Evolutionary conservation across 495 filamentous ascomycete genomes (phyloP), one percentile per base, ranked within the genome.

Genomic region (Pseudevernia furfuracea): DNA sequence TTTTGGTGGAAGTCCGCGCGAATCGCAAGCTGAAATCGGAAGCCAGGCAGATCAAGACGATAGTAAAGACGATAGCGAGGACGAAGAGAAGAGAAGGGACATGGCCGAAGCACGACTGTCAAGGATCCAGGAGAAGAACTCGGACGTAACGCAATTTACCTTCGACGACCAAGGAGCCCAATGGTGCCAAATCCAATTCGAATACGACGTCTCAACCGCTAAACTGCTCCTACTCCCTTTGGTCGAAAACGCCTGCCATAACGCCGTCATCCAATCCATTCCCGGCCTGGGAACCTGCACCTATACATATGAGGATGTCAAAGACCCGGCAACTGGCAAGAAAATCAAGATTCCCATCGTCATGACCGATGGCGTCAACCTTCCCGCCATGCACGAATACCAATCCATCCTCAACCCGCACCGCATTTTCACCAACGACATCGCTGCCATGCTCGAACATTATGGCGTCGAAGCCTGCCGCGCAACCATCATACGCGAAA

Each of bases 401-500:
- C 83, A 87, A 67, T 85, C 91, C 61, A 85, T 87, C 75, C 88
- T 97, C 79, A 87, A 97, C 74, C 88, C 91, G 1, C 86, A 97
- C 75, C 82, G 79, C 17, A 84, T 96, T 71, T 87, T 87, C 77
- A 96, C 94, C 60, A 99, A 99, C 78, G 91, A 94, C 67, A 91
- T 97, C 71, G 84, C 85, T 59, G 84, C 90, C 63, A 89, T 96
- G 77, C 83, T 96, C 34, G 77, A 80, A 28, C 80, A 86, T 48
- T 99, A 97, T 77, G 94, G 94, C 69, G 91, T 99, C 25, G 94
- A 99, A 77, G 95, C 95, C 12, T 89, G 87, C 53, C 89, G 94
- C 7, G 84, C 82, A 60, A 87, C 85, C 61, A 96, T 99, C 68
- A 86, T 97, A 60, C 82, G 82, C 46, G 94, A 99, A 78, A 86